Percentiles rank a stretch among this genome's conserved stretches.
Conservation (phyloP, 2,329 filamentous ascomycete genomes). For the Scedosporium aurantiacum region DNA sequence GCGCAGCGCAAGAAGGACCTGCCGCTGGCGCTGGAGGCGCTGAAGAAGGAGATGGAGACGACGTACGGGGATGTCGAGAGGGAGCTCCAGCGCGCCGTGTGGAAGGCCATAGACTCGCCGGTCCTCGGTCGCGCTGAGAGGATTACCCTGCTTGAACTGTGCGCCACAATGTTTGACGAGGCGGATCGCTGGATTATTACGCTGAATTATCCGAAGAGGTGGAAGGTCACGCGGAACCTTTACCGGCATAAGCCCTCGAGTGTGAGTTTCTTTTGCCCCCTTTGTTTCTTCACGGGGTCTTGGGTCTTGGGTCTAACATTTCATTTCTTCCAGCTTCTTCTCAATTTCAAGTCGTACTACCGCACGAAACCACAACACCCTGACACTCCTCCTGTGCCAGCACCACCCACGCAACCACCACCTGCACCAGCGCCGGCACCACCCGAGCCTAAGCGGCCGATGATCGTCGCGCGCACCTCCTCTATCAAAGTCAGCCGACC, state of each 20-base stretch:
- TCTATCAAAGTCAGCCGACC: conserved; percentile 8
- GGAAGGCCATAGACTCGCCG: conserved; percentile 29
- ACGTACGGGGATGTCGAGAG: conserved; percentile 26
- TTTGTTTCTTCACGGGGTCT: background rate
- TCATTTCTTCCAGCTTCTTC: conserved; percentile 18
- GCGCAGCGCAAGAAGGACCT: conserved; percentile 55
- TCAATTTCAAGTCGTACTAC: conserved; percentile 28
- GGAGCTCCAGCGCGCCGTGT: conserved; percentile 30
- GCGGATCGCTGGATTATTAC: conserved; percentile 30
- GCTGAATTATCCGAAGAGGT: conserved; percentile 28
- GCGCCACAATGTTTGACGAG: conserved; percentile 35
- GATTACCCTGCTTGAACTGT: conserved; percentile 30
- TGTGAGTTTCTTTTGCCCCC: background rate
- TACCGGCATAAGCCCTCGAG: background rate
- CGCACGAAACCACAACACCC: conserved; percentile 19
- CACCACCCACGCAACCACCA: background rate
- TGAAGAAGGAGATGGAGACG: conserved; percentile 32
- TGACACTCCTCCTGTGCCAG: conserved; percentile 3
- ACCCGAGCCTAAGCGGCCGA: conserved; percentile 7
- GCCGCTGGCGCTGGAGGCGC: conserved; percentile 37
- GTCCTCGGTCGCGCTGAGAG: conserved; percentile 29
- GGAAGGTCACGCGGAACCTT: conserved; percentile 26
- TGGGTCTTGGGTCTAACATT: background rate
- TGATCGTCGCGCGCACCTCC: conserved; percentile 10
- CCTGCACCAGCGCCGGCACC: background rate